Conservation (phyloP, 306 rosid genomes). For the Vigna hirtella region DNA sequence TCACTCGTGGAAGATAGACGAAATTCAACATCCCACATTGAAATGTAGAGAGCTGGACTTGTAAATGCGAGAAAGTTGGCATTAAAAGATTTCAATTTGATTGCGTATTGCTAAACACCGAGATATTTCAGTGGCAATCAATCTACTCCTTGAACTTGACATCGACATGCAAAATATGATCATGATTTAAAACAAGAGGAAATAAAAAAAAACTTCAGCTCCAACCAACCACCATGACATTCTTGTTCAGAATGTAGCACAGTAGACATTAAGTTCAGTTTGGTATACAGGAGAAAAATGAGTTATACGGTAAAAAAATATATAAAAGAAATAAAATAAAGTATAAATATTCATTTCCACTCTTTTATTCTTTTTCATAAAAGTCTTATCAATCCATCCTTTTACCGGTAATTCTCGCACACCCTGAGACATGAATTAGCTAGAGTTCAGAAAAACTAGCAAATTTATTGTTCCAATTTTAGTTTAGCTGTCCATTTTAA, state of each 20-base stretch:
- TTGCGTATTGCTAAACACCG: background rate
- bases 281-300: no score
- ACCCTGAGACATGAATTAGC: background rate
- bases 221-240: background rate
- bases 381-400: no score
- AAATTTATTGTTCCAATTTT: background rate
- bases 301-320: no score
- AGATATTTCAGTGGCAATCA: background rate
- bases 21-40: background rate
- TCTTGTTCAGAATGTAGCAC: background rate
- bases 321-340: no score
- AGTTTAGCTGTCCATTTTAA: background rate
- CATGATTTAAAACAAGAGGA: background rate
- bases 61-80: background rate
- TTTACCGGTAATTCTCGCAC: no score
- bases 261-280: no score
- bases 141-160: background rate
- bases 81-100: background rate
- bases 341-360: no score
- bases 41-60: background rate
- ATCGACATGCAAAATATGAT: background rate
- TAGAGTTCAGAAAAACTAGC: background rate
- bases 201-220: background rate
- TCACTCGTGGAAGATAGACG: background rate
- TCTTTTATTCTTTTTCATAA: no score